phyloP scores from a whole-genome alignment of 192 early-diverging fungal species.

The Coemansia sp. region DNA sequence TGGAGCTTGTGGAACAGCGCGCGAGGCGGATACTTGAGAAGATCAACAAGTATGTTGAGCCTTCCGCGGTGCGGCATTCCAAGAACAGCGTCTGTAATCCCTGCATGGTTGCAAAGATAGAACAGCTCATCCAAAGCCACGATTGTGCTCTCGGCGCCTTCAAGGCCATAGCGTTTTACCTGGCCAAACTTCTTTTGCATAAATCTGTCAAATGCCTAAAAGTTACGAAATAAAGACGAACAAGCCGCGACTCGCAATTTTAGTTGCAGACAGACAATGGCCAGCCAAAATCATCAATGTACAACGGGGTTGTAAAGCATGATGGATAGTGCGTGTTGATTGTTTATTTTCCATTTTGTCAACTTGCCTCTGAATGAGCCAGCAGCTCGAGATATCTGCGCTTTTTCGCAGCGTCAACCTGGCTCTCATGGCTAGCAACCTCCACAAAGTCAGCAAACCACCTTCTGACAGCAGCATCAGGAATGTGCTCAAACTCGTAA shows the following conservation, averaged over 20 bases:
- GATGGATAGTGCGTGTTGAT: not conserved
- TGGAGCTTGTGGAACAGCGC: constrained; percentile 93
- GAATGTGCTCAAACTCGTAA: constrained; percentile 94
- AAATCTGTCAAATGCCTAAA: constrained; percentile 91
- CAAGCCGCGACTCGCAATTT: not conserved
- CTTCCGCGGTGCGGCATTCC: constrained; percentile 98
- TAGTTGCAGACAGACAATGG: not conserved
- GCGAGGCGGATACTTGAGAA: constrained; percentile 76
- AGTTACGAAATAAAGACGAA: not conserved
- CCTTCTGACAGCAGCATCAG: constrained; percentile 77
- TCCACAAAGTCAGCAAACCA: constrained; percentile 91
- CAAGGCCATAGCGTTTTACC: constrained; percentile 94
- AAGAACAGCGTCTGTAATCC: constrained; percentile 80
- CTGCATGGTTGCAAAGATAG: constrained; percentile 59
- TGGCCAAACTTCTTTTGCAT: constrained; percentile 97
- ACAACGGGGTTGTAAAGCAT: not conserved
- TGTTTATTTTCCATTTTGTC: not conserved
- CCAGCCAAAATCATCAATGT: too few relatives aligned
- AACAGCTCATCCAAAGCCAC: constrained; percentile 87
- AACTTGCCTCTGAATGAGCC: constrained; percentile 68
- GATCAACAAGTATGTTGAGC: constrained; percentile 87
- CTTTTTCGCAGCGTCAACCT: constrained; percentile 55
- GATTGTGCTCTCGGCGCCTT: constrained; percentile 97
- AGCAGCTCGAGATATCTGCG: constrained; percentile 76
- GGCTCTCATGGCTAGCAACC: constrained; percentile 28